Evolutionary conservation across 2,329 filamentous ascomycete genomes (phyloP).

Genomic region (Xylaria sp.): DNA sequence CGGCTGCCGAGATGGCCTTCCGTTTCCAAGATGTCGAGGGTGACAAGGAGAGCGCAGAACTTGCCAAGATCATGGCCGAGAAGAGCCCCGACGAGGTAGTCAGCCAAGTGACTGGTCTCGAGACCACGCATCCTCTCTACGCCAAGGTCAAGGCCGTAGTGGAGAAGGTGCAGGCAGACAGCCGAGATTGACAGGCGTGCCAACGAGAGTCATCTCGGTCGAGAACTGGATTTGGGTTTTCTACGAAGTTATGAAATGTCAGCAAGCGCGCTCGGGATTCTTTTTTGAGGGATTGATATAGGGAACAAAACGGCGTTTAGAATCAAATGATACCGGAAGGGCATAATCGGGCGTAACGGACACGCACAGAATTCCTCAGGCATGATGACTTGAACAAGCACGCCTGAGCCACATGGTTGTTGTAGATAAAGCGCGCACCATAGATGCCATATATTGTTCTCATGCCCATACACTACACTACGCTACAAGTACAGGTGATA

Average conservation of each 20-base stretch:
- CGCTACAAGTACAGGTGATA: conserved; percentile 17
- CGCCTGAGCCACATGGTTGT: conserved; percentile 7
- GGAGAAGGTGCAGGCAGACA: conserved; percentile 81
- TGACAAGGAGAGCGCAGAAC: conserved; percentile 87
- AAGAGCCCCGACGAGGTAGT: conserved; percentile 80
- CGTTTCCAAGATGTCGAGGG: conserved; percentile 94
- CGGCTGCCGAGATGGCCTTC: conserved; percentile 89
- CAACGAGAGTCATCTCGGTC: conserved; percentile 1
- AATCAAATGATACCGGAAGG: conserved; percentile 41
- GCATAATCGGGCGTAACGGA: conserved; percentile 41
- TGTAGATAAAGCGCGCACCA: conserved; percentile 30
- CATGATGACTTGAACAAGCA: conserved; percentile 12
- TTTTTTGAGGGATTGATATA: conserved; percentile 39
- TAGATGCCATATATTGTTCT: conserved; percentile 25
- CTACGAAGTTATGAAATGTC: conserved; percentile 46
- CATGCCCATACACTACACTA: conserved; percentile 14
- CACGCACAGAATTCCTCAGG: conserved; percentile 23
- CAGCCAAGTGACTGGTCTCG: conserved; percentile 82
- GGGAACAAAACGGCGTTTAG: conserved; percentile 46
- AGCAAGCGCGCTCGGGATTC: conserved; percentile 42
- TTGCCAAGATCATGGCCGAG: conserved; percentile 85
- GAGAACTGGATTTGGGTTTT: conserved; percentile 40
- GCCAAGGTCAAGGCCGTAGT: conserved; percentile 80
- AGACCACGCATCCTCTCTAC: conserved; percentile 81
- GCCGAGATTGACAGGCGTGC: conserved; percentile 56